These are phyloP conservation scores for Salix caprea DNA, from an alignment of 345 rosid species.

Conservation along the genomic window DNA sequence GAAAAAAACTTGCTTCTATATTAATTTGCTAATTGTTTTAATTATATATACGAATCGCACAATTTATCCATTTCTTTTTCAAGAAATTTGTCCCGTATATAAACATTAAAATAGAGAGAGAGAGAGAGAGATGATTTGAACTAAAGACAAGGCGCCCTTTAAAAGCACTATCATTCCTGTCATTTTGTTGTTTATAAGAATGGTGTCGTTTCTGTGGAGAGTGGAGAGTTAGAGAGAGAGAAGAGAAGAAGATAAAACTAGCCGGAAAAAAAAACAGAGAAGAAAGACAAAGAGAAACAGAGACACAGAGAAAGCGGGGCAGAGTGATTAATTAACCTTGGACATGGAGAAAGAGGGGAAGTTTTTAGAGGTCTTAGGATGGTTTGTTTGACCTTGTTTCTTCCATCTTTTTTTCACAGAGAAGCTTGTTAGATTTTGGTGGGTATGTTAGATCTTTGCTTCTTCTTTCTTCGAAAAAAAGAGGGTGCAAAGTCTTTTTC, in stretches of 20 bases:
- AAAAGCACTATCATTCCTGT: constrained; percentile 42
- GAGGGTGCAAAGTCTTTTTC: neutral
- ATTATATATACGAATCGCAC: no score
- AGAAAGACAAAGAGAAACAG: neutral
- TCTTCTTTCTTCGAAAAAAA: neutral
- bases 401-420: constrained; percentile 12
- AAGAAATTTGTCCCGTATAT: no score
- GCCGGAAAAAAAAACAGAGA: neutral
- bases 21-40: no score
- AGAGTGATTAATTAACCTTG: constrained; percentile 13
- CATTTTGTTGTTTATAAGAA: constrained; percentile 26
- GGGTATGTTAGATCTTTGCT: constrained; percentile 20
- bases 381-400: constrained; percentile 26
- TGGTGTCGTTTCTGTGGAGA: constrained; percentile 27
- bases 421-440: constrained; percentile 22
- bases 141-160: constrained; percentile 44
- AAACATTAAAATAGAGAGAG: neutral
- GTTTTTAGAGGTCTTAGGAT: constrained; percentile 21
- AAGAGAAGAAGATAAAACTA: constrained; percentile 16
- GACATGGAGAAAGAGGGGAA: constrained; percentile 18
- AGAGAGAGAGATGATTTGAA: constrained; percentile 8
- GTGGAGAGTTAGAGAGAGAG: constrained; percentile 13
- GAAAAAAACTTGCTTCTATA: no score
- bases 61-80: no score
- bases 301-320: neutral